These are phyloP conservation scores for Colletotrichum sp. DNA, from an alignment of 2,329 filamentous ascomycete species.

Conservation along the genomic window DNA sequence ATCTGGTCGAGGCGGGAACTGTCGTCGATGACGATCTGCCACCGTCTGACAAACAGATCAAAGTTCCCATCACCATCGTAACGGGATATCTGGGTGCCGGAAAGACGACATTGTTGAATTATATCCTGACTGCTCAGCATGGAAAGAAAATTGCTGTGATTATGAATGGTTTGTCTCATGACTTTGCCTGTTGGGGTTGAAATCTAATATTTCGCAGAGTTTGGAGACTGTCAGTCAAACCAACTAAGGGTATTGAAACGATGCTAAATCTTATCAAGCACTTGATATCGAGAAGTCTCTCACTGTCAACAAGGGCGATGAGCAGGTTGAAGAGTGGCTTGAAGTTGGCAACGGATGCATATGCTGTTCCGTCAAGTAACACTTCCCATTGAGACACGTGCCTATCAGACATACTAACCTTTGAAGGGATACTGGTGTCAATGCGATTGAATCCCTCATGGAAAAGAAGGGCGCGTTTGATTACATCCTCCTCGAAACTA, in stretches of 20 bases:
- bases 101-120: constrained; percentile 94
- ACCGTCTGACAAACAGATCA: constrained; percentile 54
- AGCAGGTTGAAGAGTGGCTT: constrained; percentile 91
- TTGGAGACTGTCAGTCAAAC: constrained; percentile 73
- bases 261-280: constrained; percentile 53
- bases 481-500: constrained; percentile 97
- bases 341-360: constrained; percentile 97
- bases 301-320: constrained; percentile 83
- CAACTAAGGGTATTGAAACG: background rate
- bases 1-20: constrained; percentile 58
- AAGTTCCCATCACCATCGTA: constrained; percentile 85
- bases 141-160: constrained; percentile 99
- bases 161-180: constrained; percentile 71
- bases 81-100: constrained; percentile 94
- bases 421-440: constrained; percentile 83
- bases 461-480: constrained; percentile 92
- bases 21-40: constrained; percentile 43
- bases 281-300: constrained; percentile 95
- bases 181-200: background rate
- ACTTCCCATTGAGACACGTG: background rate
- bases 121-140: constrained; percentile 93
- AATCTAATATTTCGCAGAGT: constrained; percentile 60
- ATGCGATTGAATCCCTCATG: constrained; percentile 95
- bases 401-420: constrained; percentile 26
- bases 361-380: constrained; percentile 93